Evolutionary conservation across 129 eudicot species (phyloP).

Genomic region (Saposhnikovia divaricata): DNA sequence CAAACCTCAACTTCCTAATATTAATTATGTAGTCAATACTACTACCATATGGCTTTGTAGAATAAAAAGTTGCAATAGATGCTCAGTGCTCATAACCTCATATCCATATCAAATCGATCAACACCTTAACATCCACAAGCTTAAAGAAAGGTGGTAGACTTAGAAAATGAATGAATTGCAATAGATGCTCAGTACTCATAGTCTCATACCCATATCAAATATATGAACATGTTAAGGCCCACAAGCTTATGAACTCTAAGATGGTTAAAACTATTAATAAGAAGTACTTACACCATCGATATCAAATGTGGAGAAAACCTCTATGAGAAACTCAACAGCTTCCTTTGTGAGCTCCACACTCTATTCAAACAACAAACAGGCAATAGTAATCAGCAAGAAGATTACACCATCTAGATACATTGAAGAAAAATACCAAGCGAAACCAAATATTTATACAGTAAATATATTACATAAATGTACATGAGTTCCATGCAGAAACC

Average conservation of each 20-base stretch:
- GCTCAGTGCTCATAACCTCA: background rate
- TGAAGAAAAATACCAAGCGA: background rate
- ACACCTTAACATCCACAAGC: background rate
- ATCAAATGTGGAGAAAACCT: slow-evolving; percentile 58
- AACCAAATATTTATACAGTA: background rate
- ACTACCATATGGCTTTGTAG: background rate
- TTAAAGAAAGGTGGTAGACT: background rate
- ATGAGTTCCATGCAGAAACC: background rate
- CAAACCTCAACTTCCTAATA: background rate
- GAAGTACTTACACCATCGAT: slow-evolving; percentile 60
- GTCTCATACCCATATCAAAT: background rate
- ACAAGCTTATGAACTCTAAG: background rate
- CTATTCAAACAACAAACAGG: slow-evolving; percentile 31
- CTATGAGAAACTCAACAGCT: slow-evolving; percentile 69
- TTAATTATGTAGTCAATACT: background rate
- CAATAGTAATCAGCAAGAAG: slow-evolving; percentile 1
- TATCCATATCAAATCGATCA: background rate
- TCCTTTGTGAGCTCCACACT: slow-evolving; percentile 94
- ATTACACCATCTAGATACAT: background rate
- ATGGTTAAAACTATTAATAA: slow-evolving; percentile 7
- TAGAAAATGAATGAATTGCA: background rate
- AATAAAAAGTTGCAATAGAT: background rate
- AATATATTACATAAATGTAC: background rate
- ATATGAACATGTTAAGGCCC: background rate
- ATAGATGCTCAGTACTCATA: background rate